Evolutionary conservation across 345 rosid species (phyloP).

Genomic region (Reutealis trisperma): DNA sequence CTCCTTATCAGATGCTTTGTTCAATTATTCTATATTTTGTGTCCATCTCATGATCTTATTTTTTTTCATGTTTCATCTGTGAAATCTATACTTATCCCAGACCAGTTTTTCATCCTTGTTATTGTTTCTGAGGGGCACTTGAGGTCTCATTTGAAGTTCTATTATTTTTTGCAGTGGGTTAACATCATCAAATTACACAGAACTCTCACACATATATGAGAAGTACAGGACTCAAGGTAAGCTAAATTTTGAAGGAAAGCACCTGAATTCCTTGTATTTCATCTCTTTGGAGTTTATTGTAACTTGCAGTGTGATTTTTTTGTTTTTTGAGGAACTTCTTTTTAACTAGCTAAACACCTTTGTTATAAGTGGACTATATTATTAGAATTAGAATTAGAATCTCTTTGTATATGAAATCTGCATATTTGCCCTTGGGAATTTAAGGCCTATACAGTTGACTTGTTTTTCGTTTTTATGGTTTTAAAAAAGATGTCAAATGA

Average conservation of each 20-base stretch:
- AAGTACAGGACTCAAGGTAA: slow-evolving; percentile 37
- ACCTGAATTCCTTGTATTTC: not conserved
- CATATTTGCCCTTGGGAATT: not conserved
- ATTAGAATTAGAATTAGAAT: not conserved
- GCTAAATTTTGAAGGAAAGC: slow-evolving; percentile 1
- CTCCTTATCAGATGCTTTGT: not conserved
- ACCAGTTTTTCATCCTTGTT: not conserved
- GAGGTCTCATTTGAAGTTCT: slow-evolving; percentile 6
- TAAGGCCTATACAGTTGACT: too few species aligned
- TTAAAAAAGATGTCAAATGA: too few species aligned
- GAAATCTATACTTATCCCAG: not conserved
- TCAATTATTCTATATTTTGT: not conserved
- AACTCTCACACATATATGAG: slow-evolving; percentile 32
- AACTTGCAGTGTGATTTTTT: not conserved
- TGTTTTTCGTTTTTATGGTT: too few species aligned
- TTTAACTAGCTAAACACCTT: not conserved
- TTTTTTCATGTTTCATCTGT: not conserved
- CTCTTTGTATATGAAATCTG: not conserved
- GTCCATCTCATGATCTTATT: not conserved
- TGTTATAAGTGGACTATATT: not conserved
- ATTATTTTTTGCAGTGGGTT: slow-evolving; percentile 19
- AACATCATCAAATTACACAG: slow-evolving; percentile 35
- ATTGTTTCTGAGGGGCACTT: not conserved
- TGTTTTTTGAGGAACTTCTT: not conserved
- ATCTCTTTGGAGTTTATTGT: not conserved